Percentiles rank a stretch among this genome's conserved stretches.
Evolutionary conservation across 2,329 filamentous ascomycete species (phyloP).

Genomic region (Ascochyta pisi): DNA sequence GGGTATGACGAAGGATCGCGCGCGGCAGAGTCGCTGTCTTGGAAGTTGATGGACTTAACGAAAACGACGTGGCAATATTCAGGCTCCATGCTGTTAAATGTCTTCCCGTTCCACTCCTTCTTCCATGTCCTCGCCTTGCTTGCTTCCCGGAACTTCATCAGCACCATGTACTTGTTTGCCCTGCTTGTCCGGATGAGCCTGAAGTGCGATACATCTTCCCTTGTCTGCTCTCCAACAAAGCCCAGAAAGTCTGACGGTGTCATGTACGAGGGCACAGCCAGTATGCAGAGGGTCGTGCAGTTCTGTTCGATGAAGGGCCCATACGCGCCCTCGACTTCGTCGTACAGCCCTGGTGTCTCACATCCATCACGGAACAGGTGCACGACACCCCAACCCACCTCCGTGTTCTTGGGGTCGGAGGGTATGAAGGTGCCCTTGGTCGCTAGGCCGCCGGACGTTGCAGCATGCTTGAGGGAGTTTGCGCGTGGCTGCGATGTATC

Average conservation of each 20-base stretch:
- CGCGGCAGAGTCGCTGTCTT: constrained; percentile 61
- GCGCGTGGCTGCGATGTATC: constrained; percentile 34
- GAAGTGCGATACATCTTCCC: constrained; percentile 88
- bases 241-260: constrained; percentile 89
- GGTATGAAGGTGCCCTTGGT: constrained; percentile 84
- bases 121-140: constrained; percentile 80
- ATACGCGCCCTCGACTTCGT: constrained; percentile 50
- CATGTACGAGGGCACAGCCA: constrained; percentile 93
- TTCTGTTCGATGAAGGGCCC: constrained; percentile 61
- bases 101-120: constrained; percentile 86
- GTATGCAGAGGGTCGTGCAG: constrained; percentile 88
- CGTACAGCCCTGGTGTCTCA: constrained; percentile 70
- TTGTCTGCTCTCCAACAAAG: constrained; percentile 87
- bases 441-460: constrained; percentile 64
- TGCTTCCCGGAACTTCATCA: constrained; percentile 88
- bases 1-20: constrained; percentile 61
- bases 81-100: constrained; percentile 93
- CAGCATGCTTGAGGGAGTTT: constrained; percentile 48
- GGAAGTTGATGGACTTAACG: constrained; percentile 88
- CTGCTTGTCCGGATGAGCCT: constrained; percentile 89
- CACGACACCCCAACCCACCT: constrained; percentile 89
- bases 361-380: constrained; percentile 89
- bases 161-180: constrained; percentile 90
- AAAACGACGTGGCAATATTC: constrained; percentile 96
- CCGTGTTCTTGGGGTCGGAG: constrained; percentile 72